These are phyloP conservation scores for Trametes maxima DNA, from an alignment of 768 basidiomycete genomes.

Conservation along the genomic window DNA sequence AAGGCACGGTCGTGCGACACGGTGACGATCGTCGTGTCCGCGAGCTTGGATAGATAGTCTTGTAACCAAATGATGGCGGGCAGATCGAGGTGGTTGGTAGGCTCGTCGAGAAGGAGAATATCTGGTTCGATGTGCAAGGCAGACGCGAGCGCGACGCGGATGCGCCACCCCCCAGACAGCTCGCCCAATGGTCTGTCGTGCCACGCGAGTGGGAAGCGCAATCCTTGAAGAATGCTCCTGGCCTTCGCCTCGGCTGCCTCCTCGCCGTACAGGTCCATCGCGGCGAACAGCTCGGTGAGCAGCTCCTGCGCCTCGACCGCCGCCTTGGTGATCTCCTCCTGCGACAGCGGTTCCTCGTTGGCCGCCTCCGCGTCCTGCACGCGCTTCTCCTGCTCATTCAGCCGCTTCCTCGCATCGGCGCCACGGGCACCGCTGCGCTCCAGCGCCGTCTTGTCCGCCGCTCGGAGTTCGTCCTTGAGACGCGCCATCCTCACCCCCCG, in stretches of 20 bases:
- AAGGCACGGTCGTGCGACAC: slow-evolving; percentile 31
- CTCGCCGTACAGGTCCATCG: slow-evolving; percentile 23
- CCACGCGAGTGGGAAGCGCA: slow-evolving; percentile 13
- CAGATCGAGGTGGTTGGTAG: slow-evolving; percentile 98
- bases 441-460: slow-evolving; percentile 26
- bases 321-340: slow-evolving; percentile 7
- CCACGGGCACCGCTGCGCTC: slow-evolving; percentile 26
- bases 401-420: slow-evolving; percentile 19
- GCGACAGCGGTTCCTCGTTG: slow-evolving; percentile 3
- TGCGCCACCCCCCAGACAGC: slow-evolving; percentile 22
- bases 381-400: slow-evolving; percentile 23
- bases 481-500: slow-evolving; percentile 75
- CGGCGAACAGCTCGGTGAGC: slow-evolving; percentile 25
- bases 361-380: slow-evolving; percentile 17
- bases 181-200: slow-evolving; percentile 19
- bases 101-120: slow-evolving; percentile 89
- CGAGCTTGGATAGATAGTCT: slow-evolving; percentile 18
- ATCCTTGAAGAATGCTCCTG: slow-evolving; percentile 48
- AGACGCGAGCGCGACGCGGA: slow-evolving; percentile 52
- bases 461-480: slow-evolving; percentile 16
- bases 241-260: slow-evolving; percentile 89
- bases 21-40: slow-evolving; percentile 23
- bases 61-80: slow-evolving; percentile 63
- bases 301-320: slow-evolving; percentile 21
- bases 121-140: slow-evolving; percentile 93